Base-by-base conservation (phyloP, 352 stramenopile species). In the Halophytophthora batemanensis region DNA sequence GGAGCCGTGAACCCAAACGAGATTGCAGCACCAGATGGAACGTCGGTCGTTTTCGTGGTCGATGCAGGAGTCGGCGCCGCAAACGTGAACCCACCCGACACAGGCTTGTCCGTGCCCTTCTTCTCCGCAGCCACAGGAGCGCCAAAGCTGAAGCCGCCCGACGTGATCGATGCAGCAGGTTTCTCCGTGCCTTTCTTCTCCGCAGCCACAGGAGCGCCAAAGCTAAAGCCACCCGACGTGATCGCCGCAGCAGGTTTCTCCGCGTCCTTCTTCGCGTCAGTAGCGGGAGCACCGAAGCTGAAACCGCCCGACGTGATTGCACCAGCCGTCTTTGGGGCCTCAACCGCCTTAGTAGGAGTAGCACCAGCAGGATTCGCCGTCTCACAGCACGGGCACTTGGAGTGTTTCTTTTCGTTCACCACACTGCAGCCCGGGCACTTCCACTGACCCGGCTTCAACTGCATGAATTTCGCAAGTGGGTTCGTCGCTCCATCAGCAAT, bases 371-470 rank as follows among this genome's bases (percentile, higher is more conserved):
- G 81, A 35, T 87, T 84, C 5, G 46, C 46, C 6, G 74, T 82
- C 35, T 93, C 82, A 33, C 82, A 94, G 54, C 83, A 94, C 14
- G 83, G 83, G 46, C 83, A 94, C 62, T 94, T 92, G 10, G 53
- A 42, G 38, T 73, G 65, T 2, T 65, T 71, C 5, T 53, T 50
- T 19, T 77, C 65, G 39, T 94, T 94, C 21, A 71, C 70, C 3
- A 94, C 83, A 29, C 74, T 66, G 55, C 83, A 94, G 38, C 63
- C 80, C n/a, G 83, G 75, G 23, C 83, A 94, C 43, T 85, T 91
- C 83, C 83, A 94, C 49, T 80, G 83, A 31, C 81, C 83, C n/a
- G 74, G 61, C 8, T 67, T 74, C 40, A 77, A 6, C 55, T 90
- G 67, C 63, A 85, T 71, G 21, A 93, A 93, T 45, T 66, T 79